These are phyloP conservation scores for Camelina laxa DNA, from an alignment of 345 rosid species.

Conservation along the genomic window DNA sequence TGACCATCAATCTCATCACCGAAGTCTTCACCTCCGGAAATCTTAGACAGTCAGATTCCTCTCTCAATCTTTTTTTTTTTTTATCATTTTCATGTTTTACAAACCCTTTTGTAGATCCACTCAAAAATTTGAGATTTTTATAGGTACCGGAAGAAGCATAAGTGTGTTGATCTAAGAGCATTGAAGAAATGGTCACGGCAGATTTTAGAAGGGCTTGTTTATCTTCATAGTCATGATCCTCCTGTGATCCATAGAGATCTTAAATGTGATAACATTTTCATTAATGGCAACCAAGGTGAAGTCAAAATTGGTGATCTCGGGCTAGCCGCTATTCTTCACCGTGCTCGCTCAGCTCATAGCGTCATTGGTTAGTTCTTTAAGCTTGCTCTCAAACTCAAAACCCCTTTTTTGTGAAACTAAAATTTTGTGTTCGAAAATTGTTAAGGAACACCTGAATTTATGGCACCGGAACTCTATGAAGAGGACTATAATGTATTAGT, in stretches of 20 bases:
- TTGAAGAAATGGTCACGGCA: slow-evolving; percentile 94
- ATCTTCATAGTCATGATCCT: slow-evolving; percentile 90
- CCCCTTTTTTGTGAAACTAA: neutral
- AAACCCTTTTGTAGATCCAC: neutral
- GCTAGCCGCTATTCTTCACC: slow-evolving; percentile 71
- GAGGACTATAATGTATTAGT: slow-evolving; percentile 97
- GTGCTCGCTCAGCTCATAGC: slow-evolving; percentile 83
- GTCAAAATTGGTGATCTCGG: slow-evolving; percentile 98
- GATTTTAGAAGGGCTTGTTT: slow-evolving; percentile 80
- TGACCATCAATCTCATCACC: slow-evolving; percentile 88
- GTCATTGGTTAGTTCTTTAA: slow-evolving; percentile 63
- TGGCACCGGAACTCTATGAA: slow-evolving; percentile 99
- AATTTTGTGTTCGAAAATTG: slow-evolving; percentile 14
- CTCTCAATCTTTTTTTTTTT: neutral
- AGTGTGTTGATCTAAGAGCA: slow-evolving; percentile 83
- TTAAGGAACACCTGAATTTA: slow-evolving; percentile 95
- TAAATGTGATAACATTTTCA: slow-evolving; percentile 94
- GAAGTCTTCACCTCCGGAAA: slow-evolving; percentile 97
- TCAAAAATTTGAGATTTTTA: neutral
- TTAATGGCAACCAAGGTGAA: slow-evolving; percentile 96
- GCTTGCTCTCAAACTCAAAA: neutral
- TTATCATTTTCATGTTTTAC: neutral
- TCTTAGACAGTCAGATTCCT: slow-evolving; percentile 69
- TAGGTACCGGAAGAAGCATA: slow-evolving; percentile 93
- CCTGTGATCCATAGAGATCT: slow-evolving; percentile 97